Evolutionary conservation across 495 filamentous ascomycete genomes (phyloP).

Genomic region (Parathielavia hyrcaniae): DNA sequence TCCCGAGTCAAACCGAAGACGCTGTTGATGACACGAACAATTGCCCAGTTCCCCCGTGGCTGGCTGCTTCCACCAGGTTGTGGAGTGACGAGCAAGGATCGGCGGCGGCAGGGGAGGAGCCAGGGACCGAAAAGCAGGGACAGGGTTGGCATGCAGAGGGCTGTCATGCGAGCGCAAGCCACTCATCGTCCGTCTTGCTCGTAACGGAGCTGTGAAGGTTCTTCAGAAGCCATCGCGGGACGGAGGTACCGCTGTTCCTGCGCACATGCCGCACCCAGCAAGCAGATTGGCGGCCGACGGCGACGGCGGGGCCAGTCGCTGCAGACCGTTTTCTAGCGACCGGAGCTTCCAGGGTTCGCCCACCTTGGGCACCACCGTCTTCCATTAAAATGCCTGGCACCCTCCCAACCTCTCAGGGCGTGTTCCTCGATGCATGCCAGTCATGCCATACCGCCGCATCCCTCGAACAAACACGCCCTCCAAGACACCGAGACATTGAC

Average conservation of each 20-base stretch:
- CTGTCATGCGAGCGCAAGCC: conserved; percentile 21
- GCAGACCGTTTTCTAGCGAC: conserved; percentile 18
- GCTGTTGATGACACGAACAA: not conserved
- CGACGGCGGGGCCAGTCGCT: conserved; percentile 18
- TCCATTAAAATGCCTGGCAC: conserved; percentile 26
- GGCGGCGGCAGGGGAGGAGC: conserved; percentile 2
- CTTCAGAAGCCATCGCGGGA: not conserved
- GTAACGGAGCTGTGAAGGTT: conserved; percentile 15
- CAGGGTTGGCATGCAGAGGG: conserved; percentile 2
- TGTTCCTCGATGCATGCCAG: conserved; percentile 10
- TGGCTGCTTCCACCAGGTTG: too few species aligned
- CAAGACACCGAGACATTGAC: conserved; percentile 18
- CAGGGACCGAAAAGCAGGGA: conserved; percentile 1
- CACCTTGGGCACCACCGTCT: conserved; percentile 13
- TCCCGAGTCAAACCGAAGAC: not conserved
- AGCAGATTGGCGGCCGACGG: conserved; percentile 2
- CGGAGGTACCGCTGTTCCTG: conserved; percentile 12
- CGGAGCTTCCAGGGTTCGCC: conserved; percentile 4
- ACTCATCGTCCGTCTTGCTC: conserved; percentile 8
- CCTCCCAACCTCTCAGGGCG: conserved; percentile 12
- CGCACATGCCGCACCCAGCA: conserved; percentile 1
- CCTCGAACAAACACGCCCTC: conserved; percentile 11
- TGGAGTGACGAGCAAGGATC: conserved; percentile 5
- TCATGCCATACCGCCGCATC: conserved; percentile 2
- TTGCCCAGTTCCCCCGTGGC: not conserved